phyloP scores from a whole-genome alignment of 345 rosid genomes.

The Turnera subulata region DNA sequence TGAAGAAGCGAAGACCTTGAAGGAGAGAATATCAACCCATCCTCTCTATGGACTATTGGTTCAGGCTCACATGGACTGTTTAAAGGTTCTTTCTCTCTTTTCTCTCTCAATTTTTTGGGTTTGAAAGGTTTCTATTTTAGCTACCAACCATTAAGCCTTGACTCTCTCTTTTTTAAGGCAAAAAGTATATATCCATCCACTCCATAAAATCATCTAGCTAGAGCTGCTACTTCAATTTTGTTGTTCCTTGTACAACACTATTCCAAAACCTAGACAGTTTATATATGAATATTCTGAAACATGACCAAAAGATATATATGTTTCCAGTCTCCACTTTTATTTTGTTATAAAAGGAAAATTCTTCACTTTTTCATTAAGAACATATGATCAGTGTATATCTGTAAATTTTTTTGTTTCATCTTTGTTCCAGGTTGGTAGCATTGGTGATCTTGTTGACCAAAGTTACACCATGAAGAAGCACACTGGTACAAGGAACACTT shows the following conservation, averaged over 20 bases:
- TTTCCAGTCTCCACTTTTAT: not conserved
- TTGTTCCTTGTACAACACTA: too few species aligned
- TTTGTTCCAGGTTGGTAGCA: conserved; percentile 25
- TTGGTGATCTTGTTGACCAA: conserved; percentile 5
- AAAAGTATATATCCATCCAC: not conserved
- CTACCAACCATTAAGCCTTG: not conserved
- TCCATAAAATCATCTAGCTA: too few species aligned
- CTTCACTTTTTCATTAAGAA: not conserved
- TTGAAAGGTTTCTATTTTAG: not conserved
- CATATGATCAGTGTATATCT: not conserved
- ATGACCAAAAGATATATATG: too few species aligned
- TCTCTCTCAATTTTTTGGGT: not conserved
- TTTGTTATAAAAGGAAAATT: not conserved
- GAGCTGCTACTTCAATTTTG: too few species aligned
- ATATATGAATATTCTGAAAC: too few species aligned
- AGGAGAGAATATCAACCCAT: conserved; percentile 47
- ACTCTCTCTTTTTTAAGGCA: too few species aligned
- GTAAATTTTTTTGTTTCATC: not conserved
- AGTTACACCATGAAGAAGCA: conserved; percentile 4
- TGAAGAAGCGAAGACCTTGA: conserved; percentile 27
- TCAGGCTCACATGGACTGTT: conserved; percentile 44
- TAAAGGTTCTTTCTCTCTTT: conserved; percentile 37
- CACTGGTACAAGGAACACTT: conserved; percentile 8
- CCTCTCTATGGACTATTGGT: conserved; percentile 47
- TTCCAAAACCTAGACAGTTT: too few species aligned